Evolutionary conservation across 176 grass and related monocot genomes (phyloP).

Genomic region (Carex myosuroides): DNA sequence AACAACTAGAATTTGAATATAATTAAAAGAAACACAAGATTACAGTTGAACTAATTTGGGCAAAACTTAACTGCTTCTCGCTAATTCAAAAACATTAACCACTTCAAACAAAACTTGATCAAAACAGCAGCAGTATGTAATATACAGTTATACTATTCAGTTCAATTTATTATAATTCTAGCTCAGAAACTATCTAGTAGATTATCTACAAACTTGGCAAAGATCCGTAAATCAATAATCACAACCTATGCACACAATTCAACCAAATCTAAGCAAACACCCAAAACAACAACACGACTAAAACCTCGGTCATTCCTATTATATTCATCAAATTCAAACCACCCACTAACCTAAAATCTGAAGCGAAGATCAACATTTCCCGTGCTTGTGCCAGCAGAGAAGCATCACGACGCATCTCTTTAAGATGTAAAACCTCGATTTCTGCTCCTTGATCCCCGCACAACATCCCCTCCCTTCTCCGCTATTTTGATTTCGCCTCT

Average conservation of each 20-base stretch:
- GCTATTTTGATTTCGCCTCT: background rate
- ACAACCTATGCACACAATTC: background rate
- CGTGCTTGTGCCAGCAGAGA: slow-evolving; percentile 48
- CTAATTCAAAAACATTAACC: background rate
- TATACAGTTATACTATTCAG: background rate
- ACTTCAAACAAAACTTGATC: background rate
- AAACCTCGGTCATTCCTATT: background rate
- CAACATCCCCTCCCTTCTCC: slow-evolving; percentile 21
- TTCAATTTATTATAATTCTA: background rate
- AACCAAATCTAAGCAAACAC: background rate
- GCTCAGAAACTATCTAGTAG: background rate
- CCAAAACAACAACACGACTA: background rate
- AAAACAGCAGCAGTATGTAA: background rate
- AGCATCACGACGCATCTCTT: slow-evolving; percentile 39
- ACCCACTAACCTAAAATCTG: background rate
- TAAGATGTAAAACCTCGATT: slow-evolving; percentile 45
- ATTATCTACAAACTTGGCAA: background rate
- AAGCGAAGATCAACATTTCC: slow-evolving; percentile 13
- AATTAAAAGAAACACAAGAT: background rate
- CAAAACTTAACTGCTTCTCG: background rate
- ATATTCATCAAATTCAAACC: background rate
- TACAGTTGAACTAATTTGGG: background rate
- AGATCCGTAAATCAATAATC: background rate
- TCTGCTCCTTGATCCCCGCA: slow-evolving; percentile 41
- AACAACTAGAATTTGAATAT: background rate